Conservation (phyloP, 768 basidiomycete genomes). For the Clavulina sp. region DNA sequence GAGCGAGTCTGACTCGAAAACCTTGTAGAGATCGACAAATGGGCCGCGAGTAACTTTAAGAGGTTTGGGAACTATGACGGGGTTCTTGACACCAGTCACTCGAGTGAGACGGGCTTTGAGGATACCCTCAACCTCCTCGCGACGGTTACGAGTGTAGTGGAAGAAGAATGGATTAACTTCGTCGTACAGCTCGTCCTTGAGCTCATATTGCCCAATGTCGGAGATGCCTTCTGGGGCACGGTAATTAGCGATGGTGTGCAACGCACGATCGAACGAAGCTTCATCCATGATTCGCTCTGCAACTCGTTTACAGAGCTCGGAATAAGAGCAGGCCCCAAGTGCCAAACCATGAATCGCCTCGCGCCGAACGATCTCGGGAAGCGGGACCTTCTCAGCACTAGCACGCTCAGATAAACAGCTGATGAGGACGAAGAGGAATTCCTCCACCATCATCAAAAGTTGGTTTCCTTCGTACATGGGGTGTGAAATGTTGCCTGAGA, state of each 20-base stretch:
- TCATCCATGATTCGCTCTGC: conserved; percentile 82
- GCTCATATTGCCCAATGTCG: conserved; percentile 75
- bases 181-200: conserved; percentile 64
- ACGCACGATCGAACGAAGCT: conserved; percentile 58
- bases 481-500: conserved; percentile 45
- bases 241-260: conserved; percentile 67
- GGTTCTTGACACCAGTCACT: conserved; percentile 39
- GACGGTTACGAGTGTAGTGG: conserved; percentile 85
- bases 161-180: conserved; percentile 93
- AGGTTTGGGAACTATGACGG: conserved; percentile 58
- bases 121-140: conserved; percentile 75
- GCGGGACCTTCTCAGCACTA: conserved; percentile 48
- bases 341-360: conserved; percentile 87
- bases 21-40: conserved; percentile 43
- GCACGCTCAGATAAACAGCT: conserved; percentile 70
- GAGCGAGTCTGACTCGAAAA: conserved; percentile 53
- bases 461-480: conserved; percentile 51
- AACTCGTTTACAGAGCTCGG: conserved; percentile 79
- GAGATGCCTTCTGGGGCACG: conserved; percentile 57
- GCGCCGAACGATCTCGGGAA: conserved; percentile 46
- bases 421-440: conserved; percentile 74
- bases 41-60: conserved; percentile 49
- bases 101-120: conserved; percentile 51
- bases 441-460: conserved; percentile 75
- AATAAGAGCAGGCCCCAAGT: conserved; percentile 72